Evolutionary conservation across 2,329 filamentous ascomycete genomes (phyloP).

Genomic region (Ciborinia camelliae): DNA sequence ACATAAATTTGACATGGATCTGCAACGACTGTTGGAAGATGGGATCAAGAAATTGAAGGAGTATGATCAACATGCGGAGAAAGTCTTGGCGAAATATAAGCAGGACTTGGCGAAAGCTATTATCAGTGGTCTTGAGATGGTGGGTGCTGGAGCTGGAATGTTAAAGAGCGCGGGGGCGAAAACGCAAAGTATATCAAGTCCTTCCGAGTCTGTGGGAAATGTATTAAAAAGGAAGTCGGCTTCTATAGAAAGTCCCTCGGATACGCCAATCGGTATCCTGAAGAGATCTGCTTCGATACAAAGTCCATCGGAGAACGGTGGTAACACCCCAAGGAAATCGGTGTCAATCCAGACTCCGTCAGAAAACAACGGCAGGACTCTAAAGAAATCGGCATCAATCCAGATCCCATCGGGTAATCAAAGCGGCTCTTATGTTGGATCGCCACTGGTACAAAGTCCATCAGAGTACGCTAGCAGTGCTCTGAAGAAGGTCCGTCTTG

Average conservation of each 20-base stretch:
- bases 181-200: not conserved
- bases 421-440: not conserved
- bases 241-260: not conserved
- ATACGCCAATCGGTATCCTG: not conserved
- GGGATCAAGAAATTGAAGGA: conserved; percentile 23
- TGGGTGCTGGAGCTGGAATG: no score
- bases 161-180: not conserved
- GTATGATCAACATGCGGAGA: conserved; percentile 28
- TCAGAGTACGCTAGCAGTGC: not conserved
- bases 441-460: not conserved
- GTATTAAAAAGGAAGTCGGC: not conserved
- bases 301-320: not conserved
- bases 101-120: conserved; percentile 18
- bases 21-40: conserved; percentile 23
- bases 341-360: not conserved
- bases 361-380: not conserved
- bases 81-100: conserved; percentile 16
- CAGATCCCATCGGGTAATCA: not conserved
- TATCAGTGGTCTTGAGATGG: not conserved
- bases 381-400: not conserved
- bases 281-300: not conserved
- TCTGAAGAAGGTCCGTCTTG: not conserved
- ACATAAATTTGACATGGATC: conserved; percentile 15
- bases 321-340: not conserved
- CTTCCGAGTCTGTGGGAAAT: not conserved